Conservation (phyloP, 352 stramenopile genomes). For the Phytophthora aleatoria region DNA sequence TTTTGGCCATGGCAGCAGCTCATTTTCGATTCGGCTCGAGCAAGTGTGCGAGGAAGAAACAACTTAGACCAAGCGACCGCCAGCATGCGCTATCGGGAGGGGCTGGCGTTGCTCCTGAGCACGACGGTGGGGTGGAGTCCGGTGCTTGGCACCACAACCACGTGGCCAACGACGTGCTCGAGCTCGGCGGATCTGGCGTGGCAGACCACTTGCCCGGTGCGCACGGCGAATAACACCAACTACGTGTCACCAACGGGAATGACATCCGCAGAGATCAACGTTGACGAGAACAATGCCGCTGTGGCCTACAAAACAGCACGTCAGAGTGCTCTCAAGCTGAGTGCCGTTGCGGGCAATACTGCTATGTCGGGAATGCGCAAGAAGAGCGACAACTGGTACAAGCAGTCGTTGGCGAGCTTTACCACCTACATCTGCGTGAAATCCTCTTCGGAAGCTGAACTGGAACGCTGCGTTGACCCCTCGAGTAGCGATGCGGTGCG, state of each 20-base stretch:
- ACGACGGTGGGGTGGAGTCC: conserved; percentile 23
- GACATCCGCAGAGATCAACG: conserved; percentile 60
- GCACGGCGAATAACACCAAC: conserved; percentile 56
- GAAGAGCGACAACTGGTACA: conserved; percentile 72
- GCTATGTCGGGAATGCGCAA: conserved; percentile 77
- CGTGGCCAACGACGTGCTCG: conserved; percentile 54
- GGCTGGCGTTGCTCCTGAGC: conserved; percentile 27
- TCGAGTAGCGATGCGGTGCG: conserved; percentile 55
- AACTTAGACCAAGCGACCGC: conserved; percentile 12
- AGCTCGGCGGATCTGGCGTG: conserved; percentile 49
- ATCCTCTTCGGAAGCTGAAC: conserved; percentile 43
- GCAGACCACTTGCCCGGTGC: conserved; percentile 60
- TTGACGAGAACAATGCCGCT: conserved; percentile 56
- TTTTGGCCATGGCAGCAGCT: conserved; percentile 9
- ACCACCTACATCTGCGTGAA: conserved; percentile 77
- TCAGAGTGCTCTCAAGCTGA: conserved; percentile 71
- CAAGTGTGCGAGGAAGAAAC: conserved; percentile 17
- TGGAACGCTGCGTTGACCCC: conserved; percentile 62
- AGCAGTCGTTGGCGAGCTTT: conserved; percentile 63
- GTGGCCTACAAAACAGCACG: conserved; percentile 76
- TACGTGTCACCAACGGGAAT: conserved; percentile 65
- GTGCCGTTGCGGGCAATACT: conserved; percentile 53
- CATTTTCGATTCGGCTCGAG: conserved; percentile 36
- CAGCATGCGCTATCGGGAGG: conserved; percentile 30
- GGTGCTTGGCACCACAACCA: conserved; percentile 11